Conservation (phyloP, 495 filamentous ascomycete species). For the Penicillium diatomitis region DNA sequence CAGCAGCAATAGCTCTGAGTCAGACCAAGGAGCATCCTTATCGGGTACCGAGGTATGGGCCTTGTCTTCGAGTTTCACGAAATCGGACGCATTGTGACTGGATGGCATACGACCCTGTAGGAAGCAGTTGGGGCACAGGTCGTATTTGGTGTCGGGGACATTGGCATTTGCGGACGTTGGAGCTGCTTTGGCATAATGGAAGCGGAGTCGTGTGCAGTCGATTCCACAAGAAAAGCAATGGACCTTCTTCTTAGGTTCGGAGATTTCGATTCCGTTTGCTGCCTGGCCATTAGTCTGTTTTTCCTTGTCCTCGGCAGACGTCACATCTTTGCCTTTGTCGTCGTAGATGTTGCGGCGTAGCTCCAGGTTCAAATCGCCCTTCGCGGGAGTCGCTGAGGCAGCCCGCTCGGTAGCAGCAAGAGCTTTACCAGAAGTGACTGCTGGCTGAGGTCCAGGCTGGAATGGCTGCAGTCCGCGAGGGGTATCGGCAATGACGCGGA, state of each 20-base stretch:
- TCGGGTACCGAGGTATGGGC: conserved; percentile 64
- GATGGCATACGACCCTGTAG: conserved; percentile 68
- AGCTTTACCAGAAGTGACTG: conserved; percentile 63
- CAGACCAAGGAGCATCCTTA: conserved; percentile 78
- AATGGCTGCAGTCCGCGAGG: conserved; percentile 90
- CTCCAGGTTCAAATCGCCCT: conserved; percentile 77
- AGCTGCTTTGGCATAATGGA: conserved; percentile 64
- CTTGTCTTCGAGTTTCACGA: conserved; percentile 81
- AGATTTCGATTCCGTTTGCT: conserved; percentile 51
- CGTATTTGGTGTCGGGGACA: conserved; percentile 58
- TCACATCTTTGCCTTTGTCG: conserved; percentile 74
- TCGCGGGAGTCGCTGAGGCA: conserved; percentile 57
- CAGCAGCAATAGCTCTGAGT: conserved; percentile 74
- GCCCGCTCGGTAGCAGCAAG: conserved; percentile 68
- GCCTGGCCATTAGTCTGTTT: conserved; percentile 72
- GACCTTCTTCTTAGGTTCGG: conserved; percentile 58
- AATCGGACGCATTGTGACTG: conserved; percentile 63
- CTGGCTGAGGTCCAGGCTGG: conserved; percentile 74
- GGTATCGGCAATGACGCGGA: conserved; percentile 87
- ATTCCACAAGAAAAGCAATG: conserved; percentile 86
- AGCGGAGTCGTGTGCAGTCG: conserved; percentile 86
- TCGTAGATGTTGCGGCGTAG: conserved; percentile 95
- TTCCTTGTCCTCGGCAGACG: conserved; percentile 46
- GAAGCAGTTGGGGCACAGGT: conserved; percentile 85
- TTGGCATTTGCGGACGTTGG: conserved; percentile 47